Conservation (phyloP, 106 monocot genomes). For the Hemerocallis citrina region DNA sequence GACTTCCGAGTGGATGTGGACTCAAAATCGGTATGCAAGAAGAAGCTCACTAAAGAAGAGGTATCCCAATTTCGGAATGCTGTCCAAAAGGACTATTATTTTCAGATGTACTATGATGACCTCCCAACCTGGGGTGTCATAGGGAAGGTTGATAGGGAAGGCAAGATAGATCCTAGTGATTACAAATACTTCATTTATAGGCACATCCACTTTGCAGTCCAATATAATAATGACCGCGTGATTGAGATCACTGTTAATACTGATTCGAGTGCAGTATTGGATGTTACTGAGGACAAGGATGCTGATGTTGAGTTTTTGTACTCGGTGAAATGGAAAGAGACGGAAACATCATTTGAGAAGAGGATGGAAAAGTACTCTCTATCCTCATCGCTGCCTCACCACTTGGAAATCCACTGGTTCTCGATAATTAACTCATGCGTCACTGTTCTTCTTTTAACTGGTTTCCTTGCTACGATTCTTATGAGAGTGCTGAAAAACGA, state of each 20-base stretch:
- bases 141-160: conserved; percentile 65
- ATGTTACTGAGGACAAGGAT: conserved; percentile 64
- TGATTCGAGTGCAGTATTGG: conserved; percentile 38
- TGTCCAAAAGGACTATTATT: conserved; percentile 71
- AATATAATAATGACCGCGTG: conserved; percentile 62
- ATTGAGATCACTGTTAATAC: conserved; percentile 62
- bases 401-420: conserved; percentile 83
- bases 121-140: conserved; percentile 87
- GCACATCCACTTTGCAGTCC: conserved; percentile 64
- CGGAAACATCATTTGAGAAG: conserved; percentile 56
- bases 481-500: conserved; percentile 89
- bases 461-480: conserved; percentile 76
- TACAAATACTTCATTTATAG: conserved; percentile 68
- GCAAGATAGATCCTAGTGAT: conserved; percentile 47
- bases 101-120: conserved; percentile 92
- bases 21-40: conserved; percentile 46
- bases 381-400: conserved; percentile 52
- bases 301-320: conserved; percentile 62
- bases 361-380: conserved; percentile 80
- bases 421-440: conserved; percentile 84
- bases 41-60: conserved; percentile 49
- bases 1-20: conserved; percentile 51
- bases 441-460: conserved; percentile 71
- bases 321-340: conserved; percentile 71
- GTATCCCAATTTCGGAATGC: conserved; percentile 55